Evolutionary conservation across 140 eudicot species (phyloP).

Genomic region (Erigeron philadelphicus): DNA sequence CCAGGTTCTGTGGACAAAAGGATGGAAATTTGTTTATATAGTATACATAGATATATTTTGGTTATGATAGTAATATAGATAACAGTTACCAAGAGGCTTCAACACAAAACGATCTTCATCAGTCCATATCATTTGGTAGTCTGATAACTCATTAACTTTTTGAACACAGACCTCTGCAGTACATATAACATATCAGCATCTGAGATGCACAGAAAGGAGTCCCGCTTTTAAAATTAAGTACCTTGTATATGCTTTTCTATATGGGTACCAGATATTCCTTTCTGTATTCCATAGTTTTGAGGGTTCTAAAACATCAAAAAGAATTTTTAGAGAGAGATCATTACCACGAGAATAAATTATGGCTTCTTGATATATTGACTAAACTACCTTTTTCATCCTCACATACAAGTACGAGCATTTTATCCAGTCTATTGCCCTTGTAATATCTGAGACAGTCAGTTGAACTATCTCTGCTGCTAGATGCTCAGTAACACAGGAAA

Average conservation of each 20-base stretch:
- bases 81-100: conserved; percentile 82
- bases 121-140: conserved; percentile 84
- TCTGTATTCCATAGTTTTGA: conserved; percentile 58
- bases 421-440: conserved; percentile 95
- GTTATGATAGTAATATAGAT: conserved; percentile 10
- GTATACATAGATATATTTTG: conserved; percentile 8
- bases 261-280: conserved; percentile 51
- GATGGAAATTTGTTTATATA: conserved; percentile 14
- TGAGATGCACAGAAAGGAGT: conserved; percentile 13
- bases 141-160: conserved; percentile 80
- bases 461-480: conserved; percentile 95
- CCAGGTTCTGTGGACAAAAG: conserved; percentile 71
- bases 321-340: conserved; percentile 33
- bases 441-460: conserved; percentile 73
- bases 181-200: conserved; percentile 21
- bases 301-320: conserved; percentile 58
- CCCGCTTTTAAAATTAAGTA: conserved; percentile 21
- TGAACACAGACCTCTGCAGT: conserved; percentile 72
- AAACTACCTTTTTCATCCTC: conserved; percentile 77
- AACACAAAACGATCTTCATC: conserved; percentile 90
- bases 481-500: conserved; percentile 91
- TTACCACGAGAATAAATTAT: conserved; percentile 1
- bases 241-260: conserved; percentile 86
- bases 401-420: conserved; percentile 91
- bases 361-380: conserved; percentile 24